Evolutionary conservation across 2,329 filamentous ascomycete genomes (phyloP), one percentile per base, ranked within the genome.

Genomic region (Tolypocladium amazonense): DNA sequence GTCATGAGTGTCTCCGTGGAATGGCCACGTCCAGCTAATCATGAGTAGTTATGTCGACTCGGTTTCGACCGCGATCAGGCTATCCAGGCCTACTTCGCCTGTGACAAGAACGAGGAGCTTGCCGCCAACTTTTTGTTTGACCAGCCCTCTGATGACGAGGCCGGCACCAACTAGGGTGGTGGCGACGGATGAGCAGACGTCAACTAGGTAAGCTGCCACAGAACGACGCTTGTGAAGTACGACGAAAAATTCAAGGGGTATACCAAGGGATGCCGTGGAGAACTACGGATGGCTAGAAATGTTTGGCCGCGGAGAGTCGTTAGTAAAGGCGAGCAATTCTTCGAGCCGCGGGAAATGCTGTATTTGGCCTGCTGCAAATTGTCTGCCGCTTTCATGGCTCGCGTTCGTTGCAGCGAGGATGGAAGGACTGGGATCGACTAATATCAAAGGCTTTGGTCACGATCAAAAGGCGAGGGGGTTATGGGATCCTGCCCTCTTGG

Each of bases 51-150:
- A 70, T 96, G 91, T 77, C 88, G 89, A 64, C 86, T 99, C 53
- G 94, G 94, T 41, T 99, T 99, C 73, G 87, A 93, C 68, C 87
- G 92, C 62, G 92, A 97, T 67, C 85, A 92, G 67, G 94, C 94
- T 57, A 96, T 97, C 66, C 93, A 99, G 77, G 94, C 94, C 33
- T 99, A 97, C 78, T 99, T 99, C 72, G 94, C 94, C 39, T 99
- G 94, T 75, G 94, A 99, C 76, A 99, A 97, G 84, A 97, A 99
- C 74, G 94, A 99, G 77, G 94, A 99, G 76, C 82, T 99, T 57
- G 94, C 94, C 0, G 94, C 94, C 64, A 99, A 99, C 77, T 97
- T 97, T 76, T 81, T 99, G 62, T 99, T 99, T 71, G 94, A 99
- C 69, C 92, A 97, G 77, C 92, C 92, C 12, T 92, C 96, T 62